These are phyloP conservation scores for Moesziomyces parantarcticus DNA, from an alignment of 1,284 basidiomycete species.

Conservation along the genomic window DNA sequence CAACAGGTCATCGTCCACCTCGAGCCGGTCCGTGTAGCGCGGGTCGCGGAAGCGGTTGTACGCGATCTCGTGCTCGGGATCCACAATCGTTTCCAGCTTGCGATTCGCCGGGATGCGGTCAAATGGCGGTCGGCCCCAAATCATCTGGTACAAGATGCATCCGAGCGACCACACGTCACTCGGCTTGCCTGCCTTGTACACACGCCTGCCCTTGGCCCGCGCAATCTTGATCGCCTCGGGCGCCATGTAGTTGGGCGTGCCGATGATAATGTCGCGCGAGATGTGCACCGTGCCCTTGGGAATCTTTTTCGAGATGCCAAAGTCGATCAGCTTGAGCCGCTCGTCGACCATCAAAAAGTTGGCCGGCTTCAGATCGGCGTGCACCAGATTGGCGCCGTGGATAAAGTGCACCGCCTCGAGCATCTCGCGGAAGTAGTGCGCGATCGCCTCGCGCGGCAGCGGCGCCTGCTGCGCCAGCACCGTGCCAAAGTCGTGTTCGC, in stretches of 20 bases:
- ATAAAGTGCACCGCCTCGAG: constrained; percentile 67
- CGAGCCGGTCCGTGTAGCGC: constrained; percentile 67
- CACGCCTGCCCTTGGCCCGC: constrained; percentile 61
- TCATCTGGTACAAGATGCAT: constrained; percentile 96
- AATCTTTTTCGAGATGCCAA: constrained; percentile 92
- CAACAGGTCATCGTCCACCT: constrained; percentile 78
- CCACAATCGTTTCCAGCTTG: constrained; percentile 88
- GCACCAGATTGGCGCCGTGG: constrained; percentile 64
- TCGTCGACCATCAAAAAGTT: constrained; percentile 83
- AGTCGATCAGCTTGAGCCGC: constrained; percentile 93
- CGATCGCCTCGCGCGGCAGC: constrained; percentile 50
- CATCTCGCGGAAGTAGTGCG: constrained; percentile 65
- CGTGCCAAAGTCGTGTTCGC: constrained; percentile 63
- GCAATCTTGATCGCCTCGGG: constrained; percentile 67
- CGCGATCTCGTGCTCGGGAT: constrained; percentile 77
- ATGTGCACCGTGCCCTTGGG: constrained; percentile 67
- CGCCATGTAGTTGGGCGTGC: constrained; percentile 68
- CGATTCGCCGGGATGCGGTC: constrained; percentile 86
- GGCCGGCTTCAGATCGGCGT: constrained; percentile 66
- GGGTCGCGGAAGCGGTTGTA: constrained; percentile 78
- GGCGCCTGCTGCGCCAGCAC: constrained; percentile 53
- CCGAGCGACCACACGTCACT: constrained; percentile 95
- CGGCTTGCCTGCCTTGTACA: constrained; percentile 68
- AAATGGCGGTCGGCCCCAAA: constrained; percentile 91
- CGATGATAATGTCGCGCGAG: constrained; percentile 64